Evolutionary conservation across 1,284 basidiomycete genomes (phyloP), one percentile per base, ranked within the genome.

Genomic region (Ustilago vetiveriae): DNA sequence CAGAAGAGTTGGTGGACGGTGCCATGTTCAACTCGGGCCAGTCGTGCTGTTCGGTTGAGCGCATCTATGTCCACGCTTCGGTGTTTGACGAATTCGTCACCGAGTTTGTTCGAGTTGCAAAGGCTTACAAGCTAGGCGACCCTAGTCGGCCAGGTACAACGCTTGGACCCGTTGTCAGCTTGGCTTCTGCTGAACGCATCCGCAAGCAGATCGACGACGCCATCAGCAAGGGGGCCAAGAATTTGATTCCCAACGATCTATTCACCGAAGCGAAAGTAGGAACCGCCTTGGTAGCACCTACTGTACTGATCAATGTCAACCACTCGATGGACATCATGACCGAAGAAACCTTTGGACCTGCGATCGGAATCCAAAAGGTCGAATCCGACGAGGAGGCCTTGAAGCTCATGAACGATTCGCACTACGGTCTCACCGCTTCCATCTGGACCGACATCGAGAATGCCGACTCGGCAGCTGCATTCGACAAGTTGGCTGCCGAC

Each of bases 21-120:
- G 90, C 92, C 24, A 89, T 94, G 84, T 98, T 93, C 86, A 97
- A 97, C 83, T 93, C 93, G 14, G 94, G 94, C 1, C 94, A 97
- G 82, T 92, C 90, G 69, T 94, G 92, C 80, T 94, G 92, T 77
- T 87, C 90, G 0, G 85, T 95, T 67, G 85, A 97, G 89, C 88
- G 94, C 23, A 93, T 98, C 50, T 98, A 97, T 82, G 94, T 96
- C 11, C 92, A 97, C 75, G 88, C 92, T 71, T 85, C 86, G 0
- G 83, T 95, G 14, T 94, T 89, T 77, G 91, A 94, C 66, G 80
- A 85, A 4, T 96, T 98, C 71, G 88, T 97, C 8, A 78, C 86
- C n/a, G 86, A 87, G 75, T 91, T 89, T 62, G 90, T 88, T 8
- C 87, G 89, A 2, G 81, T 89, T 17, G 88, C 90, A 55, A 91